Percentiles rank a stretch among this genome's conserved stretches.
Conservation (phyloP, 495 filamentous ascomycete species). For the Penicillium verhagenii region DNA sequence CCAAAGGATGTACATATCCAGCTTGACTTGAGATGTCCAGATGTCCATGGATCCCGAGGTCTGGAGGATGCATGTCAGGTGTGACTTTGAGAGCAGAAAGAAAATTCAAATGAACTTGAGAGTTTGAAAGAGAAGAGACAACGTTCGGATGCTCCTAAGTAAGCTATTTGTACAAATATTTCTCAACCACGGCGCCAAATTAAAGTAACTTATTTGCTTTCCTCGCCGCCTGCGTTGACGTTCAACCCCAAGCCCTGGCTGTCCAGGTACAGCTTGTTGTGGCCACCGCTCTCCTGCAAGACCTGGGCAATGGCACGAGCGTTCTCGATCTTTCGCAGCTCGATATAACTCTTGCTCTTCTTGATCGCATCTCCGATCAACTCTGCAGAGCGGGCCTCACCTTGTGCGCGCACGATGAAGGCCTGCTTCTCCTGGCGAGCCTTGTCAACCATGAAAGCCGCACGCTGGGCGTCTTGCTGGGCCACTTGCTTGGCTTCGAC, state of each 20-base stretch:
- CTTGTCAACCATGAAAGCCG: conserved; percentile 97
- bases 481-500: conserved; percentile 99
- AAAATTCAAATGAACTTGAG: no score
- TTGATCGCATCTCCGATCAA: conserved; percentile 99
- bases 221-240: conserved; percentile 57
- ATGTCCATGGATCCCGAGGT: no score
- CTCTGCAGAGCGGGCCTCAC: conserved; percentile 97
- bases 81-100: background rate
- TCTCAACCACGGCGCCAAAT: conserved; percentile 27
- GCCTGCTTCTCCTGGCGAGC: conserved; percentile 99
- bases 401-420: conserved; percentile 96
- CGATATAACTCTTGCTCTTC: conserved; percentile 95
- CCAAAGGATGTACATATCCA: no score
- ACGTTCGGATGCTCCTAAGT: conserved; percentile 33
- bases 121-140: conserved; percentile 46
- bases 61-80: no score
- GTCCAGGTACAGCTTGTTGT: conserved; percentile 94
- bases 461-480: conserved; percentile 96
- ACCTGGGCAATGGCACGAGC: conserved; percentile 81
- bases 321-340: conserved; percentile 96
- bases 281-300: conserved; percentile 78
- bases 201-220: conserved; percentile 36
- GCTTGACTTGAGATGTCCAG: no score
- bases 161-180: conserved; percentile 48
- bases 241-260: conserved; percentile 87